phyloP scores from a whole-genome alignment of 192 early-diverging fungal species.

The Backusella circina region DNA sequence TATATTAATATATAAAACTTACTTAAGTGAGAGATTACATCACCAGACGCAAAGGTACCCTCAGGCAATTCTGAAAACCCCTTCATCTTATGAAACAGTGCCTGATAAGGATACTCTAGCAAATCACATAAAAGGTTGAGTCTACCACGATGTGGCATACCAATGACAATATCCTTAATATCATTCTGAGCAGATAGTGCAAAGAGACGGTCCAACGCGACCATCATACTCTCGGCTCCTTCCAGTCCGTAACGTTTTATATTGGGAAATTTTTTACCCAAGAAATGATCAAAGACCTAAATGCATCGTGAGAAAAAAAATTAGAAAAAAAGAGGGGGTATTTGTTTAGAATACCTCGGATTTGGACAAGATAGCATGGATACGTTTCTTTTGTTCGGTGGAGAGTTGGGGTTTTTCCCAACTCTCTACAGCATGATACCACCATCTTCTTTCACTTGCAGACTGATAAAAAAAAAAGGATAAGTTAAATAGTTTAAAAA shows the following conservation, averaged over 20 bases:
- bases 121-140: slow-evolving; percentile 91
- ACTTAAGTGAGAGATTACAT: slow-evolving; percentile 88
- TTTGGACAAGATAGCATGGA: slow-evolving; percentile 71
- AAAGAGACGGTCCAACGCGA: slow-evolving; percentile 86
- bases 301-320: neutral
- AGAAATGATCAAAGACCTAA: slow-evolving; percentile 94
- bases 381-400: slow-evolving; percentile 65
- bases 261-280: slow-evolving; percentile 95
- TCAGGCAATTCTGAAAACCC: slow-evolving; percentile 89
- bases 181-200: slow-evolving; percentile 56
- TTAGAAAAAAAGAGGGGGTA: neutral
- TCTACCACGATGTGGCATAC: slow-evolving; percentile 97
- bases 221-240: slow-evolving; percentile 95
- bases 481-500: neutral
- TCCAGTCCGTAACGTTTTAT: slow-evolving; percentile 97
- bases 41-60: slow-evolving; percentile 75
- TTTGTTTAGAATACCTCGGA: slow-evolving; percentile 62
- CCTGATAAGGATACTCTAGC: slow-evolving; percentile 73
- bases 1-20: neutral
- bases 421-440: slow-evolving; percentile 80
- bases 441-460: slow-evolving; percentile 85
- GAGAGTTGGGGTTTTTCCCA: slow-evolving; percentile 55
- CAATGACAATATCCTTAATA: slow-evolving; percentile 78
- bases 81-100: slow-evolving; percentile 92
- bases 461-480: slow-evolving; percentile 39